Conservation (phyloP, 306 rosid genomes). For the Astragalus membranaceus region DNA sequence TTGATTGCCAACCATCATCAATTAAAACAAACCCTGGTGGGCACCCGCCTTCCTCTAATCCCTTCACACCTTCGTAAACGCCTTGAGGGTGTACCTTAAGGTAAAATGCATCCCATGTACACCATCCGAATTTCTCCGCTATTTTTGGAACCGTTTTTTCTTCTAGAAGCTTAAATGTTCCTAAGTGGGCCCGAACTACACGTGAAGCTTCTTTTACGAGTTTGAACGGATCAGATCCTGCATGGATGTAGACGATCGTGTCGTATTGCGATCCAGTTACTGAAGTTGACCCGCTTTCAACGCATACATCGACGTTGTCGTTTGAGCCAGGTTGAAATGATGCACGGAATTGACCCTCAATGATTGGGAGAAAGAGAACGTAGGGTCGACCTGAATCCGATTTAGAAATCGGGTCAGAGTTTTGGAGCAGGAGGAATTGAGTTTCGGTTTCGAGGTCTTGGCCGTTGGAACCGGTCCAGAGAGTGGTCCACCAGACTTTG, state of each 20-base stretch:
- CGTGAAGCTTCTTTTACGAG: slow-evolving; percentile 67
- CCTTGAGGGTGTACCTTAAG: slow-evolving; percentile 80
- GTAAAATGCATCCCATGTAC: slow-evolving; percentile 98
- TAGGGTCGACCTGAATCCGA: slow-evolving; percentile 47
- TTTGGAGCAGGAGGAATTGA: slow-evolving; percentile 63
- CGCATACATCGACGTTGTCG: slow-evolving; percentile 54
- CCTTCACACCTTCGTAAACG: slow-evolving; percentile 38
- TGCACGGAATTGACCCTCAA: slow-evolving; percentile 61
- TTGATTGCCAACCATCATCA: slow-evolving; percentile 95
- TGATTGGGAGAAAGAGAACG: slow-evolving; percentile 59
- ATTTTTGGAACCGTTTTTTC: slow-evolving; percentile 75
- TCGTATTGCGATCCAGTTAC: slow-evolving; percentile 18
- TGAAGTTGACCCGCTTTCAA: slow-evolving; percentile 66
- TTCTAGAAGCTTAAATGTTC: slow-evolving; percentile 62
- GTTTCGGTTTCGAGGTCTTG: slow-evolving; percentile 80
- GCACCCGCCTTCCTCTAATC: slow-evolving; percentile 44
- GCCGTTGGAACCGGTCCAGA: slow-evolving; percentile 83
- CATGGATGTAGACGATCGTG: slow-evolving; percentile 51
- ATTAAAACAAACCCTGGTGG: slow-evolving; percentile 78
- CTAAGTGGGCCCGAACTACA: slow-evolving; percentile 47
- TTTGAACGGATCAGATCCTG: slow-evolving; percentile 50
- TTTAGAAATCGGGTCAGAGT: not conserved
- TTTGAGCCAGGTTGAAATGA: slow-evolving; percentile 43
- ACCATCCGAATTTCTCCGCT: slow-evolving; percentile 90
- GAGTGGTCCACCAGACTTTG: slow-evolving; percentile 99